Base-by-base conservation (phyloP, 495 filamentous ascomycete species). In the Penicillium goetzii region DNA sequence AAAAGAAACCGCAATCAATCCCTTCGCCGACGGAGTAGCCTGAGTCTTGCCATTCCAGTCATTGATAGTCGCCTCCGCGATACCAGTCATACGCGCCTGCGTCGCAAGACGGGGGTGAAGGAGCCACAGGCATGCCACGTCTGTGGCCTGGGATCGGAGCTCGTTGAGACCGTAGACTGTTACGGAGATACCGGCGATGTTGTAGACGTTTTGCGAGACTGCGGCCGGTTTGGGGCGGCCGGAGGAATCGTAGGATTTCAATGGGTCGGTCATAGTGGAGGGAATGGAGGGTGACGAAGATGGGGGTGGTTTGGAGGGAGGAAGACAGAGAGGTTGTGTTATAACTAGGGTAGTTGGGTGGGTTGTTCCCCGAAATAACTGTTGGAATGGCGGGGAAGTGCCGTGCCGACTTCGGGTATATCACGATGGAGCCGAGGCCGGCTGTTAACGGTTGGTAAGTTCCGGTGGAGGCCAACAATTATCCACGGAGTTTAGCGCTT, bases 121-220 rank as follows among this genome's bases (percentile, higher is more conserved):
- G 17, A 98, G 85, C 92, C 92, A 97, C 49, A 96, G 81, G 72
- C 88, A 90, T 32, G 92, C 87, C 14, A 93, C 76, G 33, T 84
- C 75, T 10, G 75, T 62, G 4, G 77, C 65, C 17, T 79, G 61
- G 11, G 80, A 23, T 6, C 82, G 75, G 7, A 97, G 82, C 65
- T 97, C 91, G 19, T 86, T 75, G 1, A 97, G 81, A 21, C 94
- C 94, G 71, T 91, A 92, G 55, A 97, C 84, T 55, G 88, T 87
- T 14, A 88, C 85, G 9, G 89, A 80, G 30, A 97, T 86, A 26
- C 94, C 92, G 26, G 89, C 85, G 73, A 98, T 89, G 21, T 83
- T 81, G 53, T 87, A 81, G 34, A 83, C 84, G 57, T 77, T 78
- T 40, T 74, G 76, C 9, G 92, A 95, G 25, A 93, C 71, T 5